Evolutionary conservation across 1,284 basidiomycete genomes (phyloP).

Genomic region (Phenoliferia sp.): DNA sequence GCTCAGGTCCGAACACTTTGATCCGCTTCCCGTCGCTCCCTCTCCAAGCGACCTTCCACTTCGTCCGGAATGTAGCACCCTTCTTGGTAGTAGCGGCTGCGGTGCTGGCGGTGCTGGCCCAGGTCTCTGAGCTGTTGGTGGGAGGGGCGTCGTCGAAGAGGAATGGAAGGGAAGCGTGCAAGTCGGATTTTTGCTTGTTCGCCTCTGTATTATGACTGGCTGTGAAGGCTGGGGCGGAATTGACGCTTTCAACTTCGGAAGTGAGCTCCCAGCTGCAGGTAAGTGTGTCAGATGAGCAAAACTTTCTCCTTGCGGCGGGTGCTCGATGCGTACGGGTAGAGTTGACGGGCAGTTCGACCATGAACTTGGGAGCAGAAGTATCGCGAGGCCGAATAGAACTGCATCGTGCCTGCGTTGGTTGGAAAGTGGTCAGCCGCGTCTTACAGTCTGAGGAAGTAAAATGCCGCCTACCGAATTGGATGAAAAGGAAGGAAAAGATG

Average conservation of each 20-base stretch:
- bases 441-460: neutral
- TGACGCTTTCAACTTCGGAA: neutral
- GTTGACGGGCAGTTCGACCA: constrained; percentile 9
- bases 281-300: neutral
- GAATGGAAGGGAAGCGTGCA: constrained; percentile 12
- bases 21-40: constrained; percentile 7
- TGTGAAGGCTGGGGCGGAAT: constrained; percentile 5
- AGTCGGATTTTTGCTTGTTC: constrained; percentile 7
- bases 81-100: neutral
- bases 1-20: constrained; percentile 9
- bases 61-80: constrained; percentile 2
- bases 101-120: neutral
- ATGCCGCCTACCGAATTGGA: constrained; percentile 7
- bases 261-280: constrained; percentile 10
- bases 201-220: neutral
- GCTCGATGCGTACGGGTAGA: constrained; percentile 4
- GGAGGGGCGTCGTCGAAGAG: constrained; percentile 6
- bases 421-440: neutral
- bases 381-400: constrained; percentile 10
- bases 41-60: constrained; percentile 1
- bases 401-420: constrained; percentile 4
- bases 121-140: neutral
- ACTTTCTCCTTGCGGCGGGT: neutral
- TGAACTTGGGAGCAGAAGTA: constrained; percentile 20
- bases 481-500: constrained; percentile 8